Base-by-base conservation (phyloP, 768 basidiomycete genomes). In the Naganishia vishniacii region DNA sequence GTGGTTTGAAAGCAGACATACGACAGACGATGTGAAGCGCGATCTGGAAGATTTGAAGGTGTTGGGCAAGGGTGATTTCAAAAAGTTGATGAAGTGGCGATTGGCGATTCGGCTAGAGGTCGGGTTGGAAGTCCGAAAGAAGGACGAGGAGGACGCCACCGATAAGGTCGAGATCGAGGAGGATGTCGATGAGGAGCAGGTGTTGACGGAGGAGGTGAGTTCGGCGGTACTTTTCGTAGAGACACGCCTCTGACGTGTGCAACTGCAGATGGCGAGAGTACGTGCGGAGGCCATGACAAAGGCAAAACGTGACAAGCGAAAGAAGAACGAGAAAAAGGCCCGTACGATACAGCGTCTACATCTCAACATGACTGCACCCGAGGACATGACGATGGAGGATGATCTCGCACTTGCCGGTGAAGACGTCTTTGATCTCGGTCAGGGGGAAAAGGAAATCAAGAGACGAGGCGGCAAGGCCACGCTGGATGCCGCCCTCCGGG, bases 21-120 rank as follows among this genome's bases (percentile, higher is more conserved):
- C 91, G 23, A 87, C 88, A 1, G 74, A 81, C 0, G 94, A 98
- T 59, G 80, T 98, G 67, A 84, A 84, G 74, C 81, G 82, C n/a
- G 91, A 89, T 75, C 88, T 86, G 69, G 84, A 86, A 23, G 95
- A 99, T 81, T 81, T 99, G 68, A 97, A 94, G 76, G 95, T 99
- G 4, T 80, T 99, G 34, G 95, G 95, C 34, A 99, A 97, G 79
- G 88, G 93, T 29, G 95, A 99, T 73, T 99, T 99, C 81, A 98
- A 97, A 77, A 73, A 83, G 9, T 79, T 99, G 61, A 81, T 98
- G 64, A 97, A 87, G 79, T 99, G 94, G 94, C 83, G 95, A 53
- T 78, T 85, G 45, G 84, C 85, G 5, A 80, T 98, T 32, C 86
- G 95, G 29, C 86, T 97, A 78, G 91, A 97, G 82, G 79, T 91